Base-by-base conservation (phyloP, 371 early-diverging fungal genomes). In the Quaeritorhiza haematococci region DNA sequence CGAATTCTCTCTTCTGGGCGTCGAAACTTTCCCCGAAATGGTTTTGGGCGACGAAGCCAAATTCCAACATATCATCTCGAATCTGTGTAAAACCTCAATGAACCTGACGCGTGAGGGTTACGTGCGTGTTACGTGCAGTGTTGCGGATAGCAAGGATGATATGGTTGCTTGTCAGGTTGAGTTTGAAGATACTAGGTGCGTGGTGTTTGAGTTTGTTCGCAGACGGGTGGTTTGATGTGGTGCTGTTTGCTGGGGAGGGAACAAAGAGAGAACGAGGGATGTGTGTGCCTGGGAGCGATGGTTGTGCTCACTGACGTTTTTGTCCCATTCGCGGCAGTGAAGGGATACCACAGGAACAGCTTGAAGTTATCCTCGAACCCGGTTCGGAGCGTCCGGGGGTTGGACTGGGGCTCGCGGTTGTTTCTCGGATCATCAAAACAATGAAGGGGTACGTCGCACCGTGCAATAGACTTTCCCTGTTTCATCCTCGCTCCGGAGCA, bases 71-170 rank as follows among this genome's bases (percentile, higher is more conserved):
- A 6, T 7, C 7, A 10, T 45, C 10, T 23, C 46, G 6, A 45
- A 45, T 21, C 21, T 45, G 10, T 45, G 46, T 21, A 23, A 19
- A 7, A 45, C n/a, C 27, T 19, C 46, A 6, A 19, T 45, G 6
- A 45, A 45, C n/a, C n/a, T n/a, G n/a, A n/a, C n/a, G n/a, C n/a
- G 46, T 45, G 46, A 45, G 46, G n/a, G 46, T 21, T 45, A 21
- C 21, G 21, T 10, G n/a, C 23, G n/a, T 38, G 38, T 38, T n/a
- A n/a, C n/a, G n/a, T n/a, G n/a, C n/a, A n/a, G n/a, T n/a, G n/a
- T n/a, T n/a, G n/a, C n/a, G n/a, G n/a, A n/a, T n/a, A n/a, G n/a
- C n/a, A n/a, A n/a, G n/a, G n/a, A n/a, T n/a, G n/a, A n/a, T n/a
- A n/a, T n/a, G n/a, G 21, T 45, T 10, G 10, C 7, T 10, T 45